Base-by-base conservation (phyloP, 208 protist species). In the Eutreptiella sp. region DNA sequence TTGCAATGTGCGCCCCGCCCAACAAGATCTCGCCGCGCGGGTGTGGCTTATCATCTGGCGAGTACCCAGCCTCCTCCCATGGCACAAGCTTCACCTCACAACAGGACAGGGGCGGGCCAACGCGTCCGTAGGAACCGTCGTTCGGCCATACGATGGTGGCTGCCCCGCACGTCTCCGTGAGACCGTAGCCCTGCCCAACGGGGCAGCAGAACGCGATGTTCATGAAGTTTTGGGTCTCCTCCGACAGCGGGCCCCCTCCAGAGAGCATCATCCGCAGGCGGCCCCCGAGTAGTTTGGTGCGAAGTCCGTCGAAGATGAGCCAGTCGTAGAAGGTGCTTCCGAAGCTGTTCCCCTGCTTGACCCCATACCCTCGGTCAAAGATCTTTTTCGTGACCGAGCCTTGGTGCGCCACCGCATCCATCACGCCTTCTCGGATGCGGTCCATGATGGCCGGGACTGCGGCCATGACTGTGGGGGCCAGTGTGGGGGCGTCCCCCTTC, bases 41-140 rank as follows among this genome's bases (percentile, higher is more conserved):
- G n/a, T n/a, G n/a, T n/a, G n/a, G n/a, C n/a, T n/a, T n/a, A n/a
- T n/a, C n/a, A n/a, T n/a, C n/a, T n/a, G n/a, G n/a, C n/a, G n/a
- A n/a, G n/a, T n/a, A n/a, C n/a, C n/a, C n/a, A n/a, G n/a, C n/a
- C n/a, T n/a, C n/a, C 0, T 80, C 76, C 0, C n/a, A n/a, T n/a
- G n/a, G n/a, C n/a, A n/a, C n/a, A n/a, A 97, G 74, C 70, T 89
- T 87, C 38, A 97, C 19, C 67, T 97, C 84, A 55, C 65, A 66
- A 4, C 59, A 63, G 41, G 83, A 74, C 21, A 92, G 34, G 1
- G 82, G 36, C 53, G 79, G 72, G 1, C 85, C 85, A n/a, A 86
- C 82, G 27, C 68, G 77, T 35, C 77, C 70, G 14, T 73, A 27
- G 31, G 75, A 54, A 24, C 83, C 61, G 69, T 88, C 84, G 23